Evolutionary conservation across 140 eudicot species (phyloP), one percentile per base, ranked within the genome.

Genomic region (Senecio squalidus): DNA sequence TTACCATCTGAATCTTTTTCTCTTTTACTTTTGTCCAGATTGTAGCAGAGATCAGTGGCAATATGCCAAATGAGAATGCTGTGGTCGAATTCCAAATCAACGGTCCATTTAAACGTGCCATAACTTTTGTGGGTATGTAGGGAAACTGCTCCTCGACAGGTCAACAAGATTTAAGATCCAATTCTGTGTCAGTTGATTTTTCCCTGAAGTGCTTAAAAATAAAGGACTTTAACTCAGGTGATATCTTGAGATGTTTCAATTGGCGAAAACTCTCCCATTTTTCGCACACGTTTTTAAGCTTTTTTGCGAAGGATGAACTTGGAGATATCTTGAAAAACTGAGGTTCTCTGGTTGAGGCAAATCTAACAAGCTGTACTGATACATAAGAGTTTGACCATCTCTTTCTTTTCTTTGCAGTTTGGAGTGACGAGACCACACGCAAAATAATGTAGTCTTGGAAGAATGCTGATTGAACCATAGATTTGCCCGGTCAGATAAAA

Each of bases 21-120:
- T 50, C 60, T 60, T 58, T 31, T 49, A 20, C 9, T 57, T 45
- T 23, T 55, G 23, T 71, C 71, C 10, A 53, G 11, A 26, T 63
- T 36, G 62, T 45, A 67, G 64, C 80, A 76, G 4, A 80, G 53
- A 33, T 80, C 86, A 4, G 86, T 80, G 1, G 86, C 86, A 3
- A 80, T 56, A 64, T 76, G 86, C 86, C 82, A 76, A 48, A 80
- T 28, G 61, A 80, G 79, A 44, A 80, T 58, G 54, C 79, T 76
- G 15, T 72, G 82, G 50, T 80, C 86, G 52, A 71, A 80, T 59
- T 80, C 82, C 9, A 70, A 39, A 43, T 72, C 77, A 9, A 49
- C 60, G 1, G 62, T 73, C 76, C 83, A 77, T 13, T 46, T 46
- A 47, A 55, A 30, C 41, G 7, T 13, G 46, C 63, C 54, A 43